Base-by-base conservation (phyloP, 495 filamentous ascomycete species). In the Cudoniella acicularis region DNA sequence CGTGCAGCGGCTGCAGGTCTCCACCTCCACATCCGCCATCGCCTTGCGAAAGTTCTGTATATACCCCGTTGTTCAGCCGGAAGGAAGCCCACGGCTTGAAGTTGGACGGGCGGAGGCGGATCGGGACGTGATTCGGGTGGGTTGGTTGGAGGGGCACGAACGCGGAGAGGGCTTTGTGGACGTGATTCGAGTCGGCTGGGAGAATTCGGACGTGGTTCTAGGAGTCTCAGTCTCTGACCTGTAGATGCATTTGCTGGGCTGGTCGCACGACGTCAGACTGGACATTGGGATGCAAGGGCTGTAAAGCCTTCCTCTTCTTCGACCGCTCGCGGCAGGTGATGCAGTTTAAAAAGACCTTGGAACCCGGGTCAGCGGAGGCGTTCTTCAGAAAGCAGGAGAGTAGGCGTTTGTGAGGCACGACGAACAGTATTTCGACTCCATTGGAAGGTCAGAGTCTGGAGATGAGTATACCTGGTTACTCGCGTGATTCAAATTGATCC, bases 161-260 rank as follows among this genome's bases (percentile, higher is more conserved):
- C 17, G 45, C 6, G 45, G 6, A 48, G 45, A 48, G 45, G 45
- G 17, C 6, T n/a, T 48, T 48, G 6, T n/a, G 45, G 45, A 48
- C 45, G 45, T 48, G 45, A 48, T 48, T 48, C 45, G 45, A n/a
- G 45, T 48, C 6, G 45, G 17, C n/a, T n/a, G 45, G 45, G 45
- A 48, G 45, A 48, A n/a, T 4, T 8, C 21, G 21, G 6, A 48
- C 17, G 17, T 4, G 45, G 45, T 48, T 48, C 45, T 22, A 17
- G 45, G 21, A 4, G 45, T 48, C n/a, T n/a, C n/a, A n/a, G 45
- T 48, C 17, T 48, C 45, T 4, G 45, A 48, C n/a, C 17, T 48
- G 45, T 48, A 48, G 6, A 48, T 48, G 45, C 45, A 8, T 48
- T 8, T 4, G 16, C 6, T 22, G n/a, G 45, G 45, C 21, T n/a